These are phyloP conservation scores for Rhizoctonia solani DNA, from an alignment of 1,284 basidiomycete species.

Conservation along the genomic window DNA sequence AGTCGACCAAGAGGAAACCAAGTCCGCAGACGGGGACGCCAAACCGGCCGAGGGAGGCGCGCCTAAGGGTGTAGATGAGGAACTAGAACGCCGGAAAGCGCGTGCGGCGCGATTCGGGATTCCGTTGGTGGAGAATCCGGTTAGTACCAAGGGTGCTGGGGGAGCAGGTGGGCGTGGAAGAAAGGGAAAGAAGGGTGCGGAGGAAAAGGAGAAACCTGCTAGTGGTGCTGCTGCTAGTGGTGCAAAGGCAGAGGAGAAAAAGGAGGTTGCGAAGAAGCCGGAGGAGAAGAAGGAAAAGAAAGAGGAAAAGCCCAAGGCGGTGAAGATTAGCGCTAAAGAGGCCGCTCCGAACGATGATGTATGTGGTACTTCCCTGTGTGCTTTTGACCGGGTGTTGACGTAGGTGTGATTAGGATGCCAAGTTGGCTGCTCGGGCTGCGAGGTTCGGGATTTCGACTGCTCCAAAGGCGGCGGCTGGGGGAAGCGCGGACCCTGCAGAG, in stretches of 20 bases:
- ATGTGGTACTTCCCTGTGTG: not conserved
- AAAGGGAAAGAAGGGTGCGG: not conserved
- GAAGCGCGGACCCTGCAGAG: conserved; percentile 34
- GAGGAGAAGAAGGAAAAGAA: not conserved
- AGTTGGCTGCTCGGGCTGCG: conserved; percentile 27
- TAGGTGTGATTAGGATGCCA: conserved; percentile 13
- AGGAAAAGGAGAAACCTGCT: conserved; percentile 37
- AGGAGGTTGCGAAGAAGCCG: not conserved
- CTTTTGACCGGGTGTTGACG: not conserved
- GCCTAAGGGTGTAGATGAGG: conserved; percentile 35
- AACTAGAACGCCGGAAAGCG: conserved; percentile 32
- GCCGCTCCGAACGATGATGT: conserved; percentile 31
- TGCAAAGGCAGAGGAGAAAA: not conserved
- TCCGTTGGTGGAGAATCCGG: conserved; percentile 56
- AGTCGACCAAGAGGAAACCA: too few relatives aligned
- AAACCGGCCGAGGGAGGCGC: conserved; percentile 1
- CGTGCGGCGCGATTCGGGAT: conserved; percentile 72
- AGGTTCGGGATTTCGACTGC: conserved; percentile 13
- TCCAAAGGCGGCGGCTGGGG: not conserved
- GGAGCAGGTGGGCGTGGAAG: not conserved
- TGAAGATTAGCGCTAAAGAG: conserved; percentile 29
- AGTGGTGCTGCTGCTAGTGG: conserved; percentile 36
- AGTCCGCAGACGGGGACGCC: not conserved
- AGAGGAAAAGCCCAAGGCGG: conserved; percentile 3
- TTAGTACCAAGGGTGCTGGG: conserved; percentile 38